Percentiles rank a stretch among this genome's conserved stretches.
These are phyloP conservation scores for Boletus vinaceobasis DNA, from an alignment of 768 basidiomycete genomes.

Conservation along the genomic window DNA sequence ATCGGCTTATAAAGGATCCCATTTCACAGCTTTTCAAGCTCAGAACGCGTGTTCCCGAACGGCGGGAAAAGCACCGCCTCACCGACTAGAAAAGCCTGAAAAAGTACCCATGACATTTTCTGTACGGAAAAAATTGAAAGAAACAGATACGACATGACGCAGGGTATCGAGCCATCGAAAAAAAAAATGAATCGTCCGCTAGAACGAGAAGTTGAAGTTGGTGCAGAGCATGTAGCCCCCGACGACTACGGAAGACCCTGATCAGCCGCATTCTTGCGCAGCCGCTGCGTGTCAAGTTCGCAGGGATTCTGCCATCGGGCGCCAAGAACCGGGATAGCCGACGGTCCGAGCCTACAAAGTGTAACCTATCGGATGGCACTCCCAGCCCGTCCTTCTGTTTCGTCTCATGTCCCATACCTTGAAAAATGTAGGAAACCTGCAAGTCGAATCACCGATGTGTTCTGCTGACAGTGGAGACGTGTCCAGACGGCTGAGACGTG, in stretches of 20 bases:
- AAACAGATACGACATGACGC: background rate
- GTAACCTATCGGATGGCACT: slow-evolving; percentile 7
- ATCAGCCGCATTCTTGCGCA: slow-evolving; percentile 2
- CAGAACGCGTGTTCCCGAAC: slow-evolving; percentile 29
- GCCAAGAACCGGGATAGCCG: slow-evolving; percentile 4
- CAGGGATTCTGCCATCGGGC: slow-evolving; percentile 1
- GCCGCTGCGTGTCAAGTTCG: background rate
- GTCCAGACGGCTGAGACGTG: background rate
- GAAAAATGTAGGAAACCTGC: background rate
- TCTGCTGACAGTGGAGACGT: background rate
- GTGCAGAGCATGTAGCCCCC: slow-evolving; percentile 1
- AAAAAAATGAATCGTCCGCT: background rate
- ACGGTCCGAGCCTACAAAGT: slow-evolving; percentile 6
- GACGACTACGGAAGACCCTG: slow-evolving; percentile 17
- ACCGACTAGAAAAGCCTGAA: background rate
- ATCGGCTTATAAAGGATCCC: slow-evolving; percentile 25
- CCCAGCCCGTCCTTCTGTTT: no score
- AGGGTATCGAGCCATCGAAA: background rate
- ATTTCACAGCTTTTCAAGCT: slow-evolving; percentile 36
- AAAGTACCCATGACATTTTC: background rate
- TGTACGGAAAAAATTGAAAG: background rate
- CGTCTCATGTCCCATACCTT: background rate
- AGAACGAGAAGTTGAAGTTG: background rate
- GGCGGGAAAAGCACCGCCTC: slow-evolving; percentile 22
- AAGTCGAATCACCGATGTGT: background rate